Conservation (phyloP, 176 grass and related monocot genomes). For the Oryza rufipogon region DNA sequence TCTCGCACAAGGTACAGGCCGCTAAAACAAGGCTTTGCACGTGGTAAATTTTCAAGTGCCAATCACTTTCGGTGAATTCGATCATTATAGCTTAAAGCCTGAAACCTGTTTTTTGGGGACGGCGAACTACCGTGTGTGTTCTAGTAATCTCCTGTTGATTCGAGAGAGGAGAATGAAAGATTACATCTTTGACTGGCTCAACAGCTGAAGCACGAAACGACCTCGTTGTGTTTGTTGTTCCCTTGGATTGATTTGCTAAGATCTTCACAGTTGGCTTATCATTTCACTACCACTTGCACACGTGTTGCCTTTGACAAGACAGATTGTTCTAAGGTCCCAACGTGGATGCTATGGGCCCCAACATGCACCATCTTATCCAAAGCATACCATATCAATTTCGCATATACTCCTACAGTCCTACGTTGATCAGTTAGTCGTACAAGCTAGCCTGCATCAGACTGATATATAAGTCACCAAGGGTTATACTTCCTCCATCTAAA, state of each 20-base stretch:
- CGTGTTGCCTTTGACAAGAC: slow-evolving; percentile 6
- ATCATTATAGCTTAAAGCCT: not conserved
- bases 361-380: slow-evolving; percentile 17
- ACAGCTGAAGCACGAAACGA: too few species aligned
- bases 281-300: not conserved
- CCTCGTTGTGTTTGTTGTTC: not conserved
- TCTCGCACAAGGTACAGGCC: not conserved
- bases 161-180: not conserved
- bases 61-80: not conserved
- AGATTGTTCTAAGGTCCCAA: not conserved
- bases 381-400: not conserved
- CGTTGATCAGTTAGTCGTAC: not conserved
- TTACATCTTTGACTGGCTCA: not conserved
- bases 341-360: not conserved
- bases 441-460: not conserved
- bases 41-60: not conserved
- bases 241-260: not conserved
- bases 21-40: not conserved
- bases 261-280: not conserved
- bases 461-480: not conserved
- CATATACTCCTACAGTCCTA: not conserved
- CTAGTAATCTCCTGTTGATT: not conserved
- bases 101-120: not conserved
- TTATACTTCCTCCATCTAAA: too few species aligned
- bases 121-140: not conserved